Evolutionary conservation across 2,329 filamentous ascomycete species (phyloP), one percentile per base, ranked within the genome.

Genomic region (Bipolaris bicolor): DNA sequence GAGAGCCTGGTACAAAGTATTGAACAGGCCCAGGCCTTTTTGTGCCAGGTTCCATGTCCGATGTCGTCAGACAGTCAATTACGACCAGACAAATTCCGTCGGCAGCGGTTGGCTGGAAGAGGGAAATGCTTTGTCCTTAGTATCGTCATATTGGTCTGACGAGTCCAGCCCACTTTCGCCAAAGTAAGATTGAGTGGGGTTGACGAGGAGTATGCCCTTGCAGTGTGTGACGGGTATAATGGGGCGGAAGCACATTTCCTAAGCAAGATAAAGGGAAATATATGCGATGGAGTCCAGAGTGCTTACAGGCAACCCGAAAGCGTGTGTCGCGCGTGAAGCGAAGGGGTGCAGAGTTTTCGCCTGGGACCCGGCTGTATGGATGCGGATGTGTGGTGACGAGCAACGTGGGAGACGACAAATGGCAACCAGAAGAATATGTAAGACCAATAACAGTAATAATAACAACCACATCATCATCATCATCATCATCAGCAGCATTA

Each of bases 321-420:
- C 54, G 55, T 63, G 62, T 64, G 56, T 60, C 54, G 60, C 59
- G 63, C 52, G 60, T 63, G 60, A 63, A 62, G 58, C 57, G 50
- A 64, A 54, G 58, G 58, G 55, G 55, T 53, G 48, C 48, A 64
- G 56, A 64, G 52, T 59, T 64, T 64, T 67, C 50, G 50, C 55
- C 52, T 45, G 57, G 46, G 60, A 63, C 66, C 69, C 70, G 63
- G 52, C 56, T 49, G 51, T 43, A 49, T 58, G 70, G 71, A n/a
- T 43, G 64, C 47, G 61, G 64, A 69, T 58, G 65, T 40, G 31
- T 52, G 55, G 39, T 52, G 53, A 54, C 45, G 55, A 57, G 59
- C 48, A 56, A 22, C 44, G 13, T 20, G 40, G 39, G 52, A 52
- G 44, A 58, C 57, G 59, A 46, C 26, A 29, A 29, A 29, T 29